Percentiles rank a stretch among this genome's conserved stretches.
Evolutionary conservation across 352 stramenopile genomes (phyloP).

Genomic region (Pythium rishiriense): DNA sequence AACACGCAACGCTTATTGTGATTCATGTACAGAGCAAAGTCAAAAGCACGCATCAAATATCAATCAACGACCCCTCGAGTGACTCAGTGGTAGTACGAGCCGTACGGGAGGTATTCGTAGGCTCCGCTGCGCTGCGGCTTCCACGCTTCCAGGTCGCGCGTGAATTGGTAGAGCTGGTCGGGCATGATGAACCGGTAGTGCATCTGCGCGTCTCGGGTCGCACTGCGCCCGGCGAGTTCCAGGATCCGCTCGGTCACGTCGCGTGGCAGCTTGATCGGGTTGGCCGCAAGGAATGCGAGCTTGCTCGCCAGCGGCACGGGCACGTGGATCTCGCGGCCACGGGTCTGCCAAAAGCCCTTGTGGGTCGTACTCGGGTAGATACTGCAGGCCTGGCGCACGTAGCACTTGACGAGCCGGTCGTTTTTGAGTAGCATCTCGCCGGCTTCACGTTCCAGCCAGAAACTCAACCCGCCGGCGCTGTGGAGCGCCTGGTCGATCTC

Average conservation of each 20-base stretch:
- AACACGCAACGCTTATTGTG: no score
- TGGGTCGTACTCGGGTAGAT: slow-evolving; percentile 20
- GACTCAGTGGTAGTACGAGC: slow-evolving; percentile 22
- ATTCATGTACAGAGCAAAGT: no score
- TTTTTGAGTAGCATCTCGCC: slow-evolving; percentile 25
- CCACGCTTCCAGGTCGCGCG: slow-evolving; percentile 16
- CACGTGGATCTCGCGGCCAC: slow-evolving; percentile 6
- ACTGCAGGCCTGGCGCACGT: slow-evolving; percentile 19
- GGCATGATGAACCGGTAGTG: slow-evolving; percentile 19
- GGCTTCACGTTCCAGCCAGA: slow-evolving; percentile 23
- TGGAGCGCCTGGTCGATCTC: slow-evolving; percentile 23
- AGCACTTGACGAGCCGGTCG: slow-evolving; percentile 21
- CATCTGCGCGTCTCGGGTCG: slow-evolving; percentile 18
- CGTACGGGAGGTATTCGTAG: slow-evolving; percentile 15
- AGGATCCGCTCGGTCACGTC: slow-evolving; percentile 16
- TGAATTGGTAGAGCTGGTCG: slow-evolving; percentile 17
- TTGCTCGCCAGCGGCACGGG: slow-evolving; percentile 5
- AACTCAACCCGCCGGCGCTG: slow-evolving; percentile 20
- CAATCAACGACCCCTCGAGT: no score
- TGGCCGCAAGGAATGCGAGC: slow-evolving; percentile 7
- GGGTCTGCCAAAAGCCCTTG: slow-evolving; percentile 21
- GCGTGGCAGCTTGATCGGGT: slow-evolving; percentile 16
- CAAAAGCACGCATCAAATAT: neutral
- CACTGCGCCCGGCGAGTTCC: slow-evolving; percentile 12
- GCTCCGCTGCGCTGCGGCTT: slow-evolving; percentile 2